phyloP scores from a whole-genome alignment of 495 filamentous ascomycete genomes.

The Thozetella sp. region DNA sequence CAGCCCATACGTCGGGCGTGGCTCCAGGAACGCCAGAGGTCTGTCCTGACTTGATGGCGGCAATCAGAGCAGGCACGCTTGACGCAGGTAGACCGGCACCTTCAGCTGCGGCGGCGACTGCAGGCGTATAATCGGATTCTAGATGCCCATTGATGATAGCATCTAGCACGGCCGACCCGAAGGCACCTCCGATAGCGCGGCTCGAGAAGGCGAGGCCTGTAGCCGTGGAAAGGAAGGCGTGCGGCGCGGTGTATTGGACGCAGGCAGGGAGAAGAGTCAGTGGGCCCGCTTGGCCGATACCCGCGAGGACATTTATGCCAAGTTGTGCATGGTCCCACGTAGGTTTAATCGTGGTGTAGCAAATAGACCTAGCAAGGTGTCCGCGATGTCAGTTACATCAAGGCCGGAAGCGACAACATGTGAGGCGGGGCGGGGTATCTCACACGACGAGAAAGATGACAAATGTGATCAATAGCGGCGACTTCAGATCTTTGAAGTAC shows the following conservation, averaged over 20 bases:
- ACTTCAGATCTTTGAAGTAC: conserved; percentile 49
- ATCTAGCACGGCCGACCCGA: conserved; percentile 53
- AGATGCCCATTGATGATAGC: conserved; percentile 57
- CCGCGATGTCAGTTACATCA: neutral
- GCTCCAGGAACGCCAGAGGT: conserved; percentile 30
- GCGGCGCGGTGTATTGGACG: conserved; percentile 56
- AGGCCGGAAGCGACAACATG: conserved; percentile 2
- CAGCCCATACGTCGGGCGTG: conserved; percentile 31
- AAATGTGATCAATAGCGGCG: conserved; percentile 49
- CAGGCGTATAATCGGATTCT: conserved; percentile 33
- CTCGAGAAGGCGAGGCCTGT: conserved; percentile 58
- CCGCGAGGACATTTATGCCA: conserved; percentile 47
- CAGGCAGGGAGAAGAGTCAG: conserved; percentile 50
- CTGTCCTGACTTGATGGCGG: conserved; percentile 30
- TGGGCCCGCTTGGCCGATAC: conserved; percentile 51
- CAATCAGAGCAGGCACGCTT: conserved; percentile 35
- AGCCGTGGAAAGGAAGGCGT: conserved; percentile 54
- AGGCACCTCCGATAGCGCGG: conserved; percentile 55
- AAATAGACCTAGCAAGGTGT: conserved; percentile 37
- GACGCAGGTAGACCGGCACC: conserved; percentile 38
- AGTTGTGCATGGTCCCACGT: conserved; percentile 45
- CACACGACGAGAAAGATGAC: conserved; percentile 46
- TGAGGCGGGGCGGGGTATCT: too few species aligned
- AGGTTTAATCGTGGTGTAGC: conserved; percentile 49
- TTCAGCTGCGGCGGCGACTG: conserved; percentile 34